These are phyloP conservation scores for Phytophthora constricta DNA, from an alignment of 352 stramenopile species.

Conservation along the genomic window DNA sequence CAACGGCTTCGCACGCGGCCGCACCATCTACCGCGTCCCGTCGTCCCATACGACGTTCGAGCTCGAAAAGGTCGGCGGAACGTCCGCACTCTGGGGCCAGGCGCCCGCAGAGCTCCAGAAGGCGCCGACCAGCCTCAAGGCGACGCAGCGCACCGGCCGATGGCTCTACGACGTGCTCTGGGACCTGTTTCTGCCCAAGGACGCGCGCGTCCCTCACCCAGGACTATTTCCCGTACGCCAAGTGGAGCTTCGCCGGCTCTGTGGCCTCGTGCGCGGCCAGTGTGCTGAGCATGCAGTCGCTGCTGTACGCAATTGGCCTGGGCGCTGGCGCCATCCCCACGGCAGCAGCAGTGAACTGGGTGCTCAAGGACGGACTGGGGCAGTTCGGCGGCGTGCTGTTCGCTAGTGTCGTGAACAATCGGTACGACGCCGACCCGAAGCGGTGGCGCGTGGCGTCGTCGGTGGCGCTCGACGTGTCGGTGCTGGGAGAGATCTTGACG, in stretches of 20 bases:
- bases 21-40: slow-evolving; percentile 38
- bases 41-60: no score
- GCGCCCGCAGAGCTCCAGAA: neutral
- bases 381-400: slow-evolving; percentile 97
- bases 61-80: slow-evolving; percentile 25
- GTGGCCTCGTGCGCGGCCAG: slow-evolving; percentile 84
- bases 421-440: slow-evolving; percentile 95
- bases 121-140: slow-evolving; percentile 10
- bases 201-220: slow-evolving; percentile 86
- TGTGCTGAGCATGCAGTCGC: slow-evolving; percentile 94
- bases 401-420: slow-evolving; percentile 90
- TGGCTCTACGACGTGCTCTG: slow-evolving; percentile 60
- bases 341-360: slow-evolving; percentile 96
- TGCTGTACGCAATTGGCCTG: slow-evolving; percentile 95
- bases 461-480: slow-evolving; percentile 90
- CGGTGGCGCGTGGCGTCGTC: slow-evolving; percentile 93
- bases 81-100: slow-evolving; percentile 11
- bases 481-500: slow-evolving; percentile 93
- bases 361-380: slow-evolving; percentile 96
- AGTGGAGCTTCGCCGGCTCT: slow-evolving; percentile 84
- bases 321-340: slow-evolving; percentile 85
- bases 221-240: slow-evolving; percentile 90
- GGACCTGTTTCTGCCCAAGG: slow-evolving; percentile 91
- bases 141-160: slow-evolving; percentile 35
- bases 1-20: slow-evolving; percentile 33